Evolutionary conservation across 1,284 basidiomycete genomes (phyloP), one percentile per base, ranked within the genome.

Genomic region (Ustilago bromivora): DNA sequence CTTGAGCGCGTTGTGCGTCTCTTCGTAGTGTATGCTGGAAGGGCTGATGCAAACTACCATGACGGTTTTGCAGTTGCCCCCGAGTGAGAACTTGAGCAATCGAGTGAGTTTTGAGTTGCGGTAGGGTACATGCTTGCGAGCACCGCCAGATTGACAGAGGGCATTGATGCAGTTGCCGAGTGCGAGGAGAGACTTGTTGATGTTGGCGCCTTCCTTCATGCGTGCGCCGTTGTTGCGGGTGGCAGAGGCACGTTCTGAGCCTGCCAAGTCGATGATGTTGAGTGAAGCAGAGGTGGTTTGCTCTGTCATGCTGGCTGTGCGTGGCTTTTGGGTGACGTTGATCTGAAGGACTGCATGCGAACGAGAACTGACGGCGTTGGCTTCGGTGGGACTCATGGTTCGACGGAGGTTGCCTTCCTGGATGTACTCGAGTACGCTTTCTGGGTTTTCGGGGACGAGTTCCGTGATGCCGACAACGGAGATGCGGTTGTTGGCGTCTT

Each of bases 131-230:
- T 86, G 84, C 23, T 75, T 72, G 46, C 62, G 56, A 0, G 57
- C 57, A 17, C 80, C 81, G n/a, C 78, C 83, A 12, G 82, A 76
- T 54, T 82, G 79, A 75, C 84, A 86, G 40, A 86, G 78, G 11
- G 84, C 84, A 57, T 85, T 86, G 78, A 86, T 86, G 78, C 84
- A 86, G 64, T 84, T 84, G 56, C 84, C 84, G 35, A 86, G 79
- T 7, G 84, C 84, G 10, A 86, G 80, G 9, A 86, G 78, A 32
- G 82, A 84, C 69, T 84, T 84, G 80, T 86, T 86, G 77, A 86
- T 86, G 69, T 86, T 86, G 51, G 84, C 84, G n/a, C 84, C 84
- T 64, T 86, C 84, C 60, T 85, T 86, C 84, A 86, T 86, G 17
- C 84, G 81, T 17, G 80, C 75, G n/a, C 84, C 84, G 32, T 83